Conservation (phyloP, 164 flowering plant species). For the Vitis labrusca region DNA sequence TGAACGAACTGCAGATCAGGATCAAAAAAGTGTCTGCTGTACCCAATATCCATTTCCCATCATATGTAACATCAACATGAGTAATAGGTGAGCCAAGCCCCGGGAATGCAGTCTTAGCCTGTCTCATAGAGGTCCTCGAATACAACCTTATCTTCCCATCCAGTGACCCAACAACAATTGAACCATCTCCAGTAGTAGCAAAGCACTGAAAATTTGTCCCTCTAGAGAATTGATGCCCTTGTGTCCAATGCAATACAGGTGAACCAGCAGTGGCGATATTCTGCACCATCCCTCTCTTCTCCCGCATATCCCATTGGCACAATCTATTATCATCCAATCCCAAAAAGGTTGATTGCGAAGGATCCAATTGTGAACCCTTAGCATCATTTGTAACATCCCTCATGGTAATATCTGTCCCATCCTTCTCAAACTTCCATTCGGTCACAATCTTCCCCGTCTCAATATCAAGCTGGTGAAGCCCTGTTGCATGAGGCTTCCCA, state of each 20-base stretch:
- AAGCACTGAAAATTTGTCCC: conserved; percentile 68
- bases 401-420: conserved; percentile 45
- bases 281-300: conserved; percentile 43
- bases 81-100: conserved; percentile 97
- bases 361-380: conserved; percentile 43
- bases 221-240: conserved; percentile 53
- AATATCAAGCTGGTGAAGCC: conserved; percentile 40
- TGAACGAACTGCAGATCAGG: conserved; percentile 86
- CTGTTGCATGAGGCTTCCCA: conserved; percentile 37
- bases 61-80: conserved; percentile 92
- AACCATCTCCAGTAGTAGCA: conserved; percentile 92
- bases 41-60: conserved; percentile 97
- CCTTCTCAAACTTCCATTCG: conserved; percentile 51
- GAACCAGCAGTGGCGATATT: conserved; percentile 26
- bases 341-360: conserved; percentile 44
- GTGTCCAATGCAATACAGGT: conserved; percentile 46
- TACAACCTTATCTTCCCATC: conserved; percentile 97
- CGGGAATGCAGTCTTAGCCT: conserved; percentile 95
- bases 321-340: conserved; percentile 51
- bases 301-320: conserved; percentile 57
- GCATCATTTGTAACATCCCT: conserved; percentile 40
- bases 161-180: conserved; percentile 87
- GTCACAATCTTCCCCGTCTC: conserved; percentile 46
- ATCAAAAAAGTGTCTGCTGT: conserved; percentile 90
- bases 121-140: conserved; percentile 85